These are phyloP conservation scores for Saccharomycopsis vini DNA, from an alignment of 805 yeast species.

Conservation along the genomic window DNA sequence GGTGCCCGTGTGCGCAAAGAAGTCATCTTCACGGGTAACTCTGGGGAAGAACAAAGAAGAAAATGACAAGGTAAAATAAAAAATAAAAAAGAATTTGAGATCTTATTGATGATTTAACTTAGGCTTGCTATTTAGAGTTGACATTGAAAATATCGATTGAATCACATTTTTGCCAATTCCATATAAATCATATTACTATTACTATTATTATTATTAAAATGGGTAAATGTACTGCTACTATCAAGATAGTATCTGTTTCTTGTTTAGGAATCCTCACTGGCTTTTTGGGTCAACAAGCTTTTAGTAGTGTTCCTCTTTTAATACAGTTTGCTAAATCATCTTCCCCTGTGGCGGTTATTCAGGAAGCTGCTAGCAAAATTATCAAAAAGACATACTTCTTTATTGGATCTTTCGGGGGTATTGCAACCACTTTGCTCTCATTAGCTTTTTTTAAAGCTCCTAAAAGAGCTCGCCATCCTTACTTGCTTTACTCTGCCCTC, in stretches of 20 bases:
- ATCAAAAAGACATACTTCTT: constrained; percentile 23
- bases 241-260: constrained; percentile 56
- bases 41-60: too few relatives aligned
- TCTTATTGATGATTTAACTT: too few relatives aligned
- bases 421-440: constrained; percentile 43
- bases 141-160: too few relatives aligned
- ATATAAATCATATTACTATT: too few relatives aligned
- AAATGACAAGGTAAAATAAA: too few relatives aligned
- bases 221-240: constrained; percentile 47
- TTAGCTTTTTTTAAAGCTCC: constrained; percentile 53
- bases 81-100: too few relatives aligned
- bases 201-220: too few relatives aligned
- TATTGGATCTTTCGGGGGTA: constrained; percentile 33
- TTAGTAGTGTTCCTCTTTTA: constrained; percentile 11
- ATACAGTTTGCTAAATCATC: constrained; percentile 5
- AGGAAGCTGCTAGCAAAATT: constrained; percentile 19
- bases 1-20: too few relatives aligned
- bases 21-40: too few relatives aligned
- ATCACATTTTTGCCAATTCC: too few relatives aligned
- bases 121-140: too few relatives aligned
- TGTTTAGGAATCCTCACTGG: constrained; percentile 61
- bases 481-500: constrained; percentile 54
- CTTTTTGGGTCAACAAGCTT: constrained; percentile 30
- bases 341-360: constrained; percentile 3
- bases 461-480: constrained; percentile 55